These are phyloP conservation scores for Durusdinium trenchii DNA, from an alignment of 73 alveolate genomes.

Conservation along the genomic window DNA sequence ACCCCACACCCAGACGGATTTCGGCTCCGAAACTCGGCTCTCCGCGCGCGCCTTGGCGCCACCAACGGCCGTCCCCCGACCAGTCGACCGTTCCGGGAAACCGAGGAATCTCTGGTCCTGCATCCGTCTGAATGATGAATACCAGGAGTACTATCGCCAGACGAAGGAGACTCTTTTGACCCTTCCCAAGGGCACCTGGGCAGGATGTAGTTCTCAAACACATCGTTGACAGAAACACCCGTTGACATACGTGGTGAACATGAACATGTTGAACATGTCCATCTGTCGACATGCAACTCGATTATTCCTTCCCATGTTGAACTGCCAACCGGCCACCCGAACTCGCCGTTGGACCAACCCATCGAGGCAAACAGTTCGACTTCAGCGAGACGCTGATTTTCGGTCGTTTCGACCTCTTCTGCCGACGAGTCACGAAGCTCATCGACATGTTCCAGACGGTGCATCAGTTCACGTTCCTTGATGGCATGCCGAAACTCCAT, in stretches of 20 bases:
- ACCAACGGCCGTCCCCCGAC: neutral
- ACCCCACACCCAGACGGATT: too few species aligned
- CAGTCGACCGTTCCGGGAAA: too few species aligned
- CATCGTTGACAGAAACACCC: too few species aligned
- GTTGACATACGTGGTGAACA: too few species aligned
- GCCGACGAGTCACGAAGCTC: slow-evolving; percentile 99
- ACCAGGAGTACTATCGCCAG: slow-evolving; percentile 98
- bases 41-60: neutral
- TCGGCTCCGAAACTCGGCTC: neutral
- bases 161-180: slow-evolving; percentile 99
- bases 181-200: slow-evolving; percentile 98
- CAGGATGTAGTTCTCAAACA: neutral
- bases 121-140: slow-evolving; percentile 97
- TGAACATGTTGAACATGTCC: too few species aligned
- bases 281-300: too few species aligned
- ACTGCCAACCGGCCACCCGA: too few species aligned
- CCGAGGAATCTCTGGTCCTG: slow-evolving; percentile 96
- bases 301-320: too few species aligned
- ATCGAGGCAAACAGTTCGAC: slow-evolving; percentile 99
- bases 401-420: slow-evolving; percentile 99
- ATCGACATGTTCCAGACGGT: slow-evolving; percentile 97
- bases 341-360: neutral
- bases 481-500: neutral
- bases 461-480: slow-evolving; percentile 66
- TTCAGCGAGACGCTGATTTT: slow-evolving; percentile 99